Percentiles rank a stretch among this genome's conserved stretches.
phyloP scores from a whole-genome alignment of 2,329 filamentous ascomycete genomes.

The Calycina herbarum region DNA sequence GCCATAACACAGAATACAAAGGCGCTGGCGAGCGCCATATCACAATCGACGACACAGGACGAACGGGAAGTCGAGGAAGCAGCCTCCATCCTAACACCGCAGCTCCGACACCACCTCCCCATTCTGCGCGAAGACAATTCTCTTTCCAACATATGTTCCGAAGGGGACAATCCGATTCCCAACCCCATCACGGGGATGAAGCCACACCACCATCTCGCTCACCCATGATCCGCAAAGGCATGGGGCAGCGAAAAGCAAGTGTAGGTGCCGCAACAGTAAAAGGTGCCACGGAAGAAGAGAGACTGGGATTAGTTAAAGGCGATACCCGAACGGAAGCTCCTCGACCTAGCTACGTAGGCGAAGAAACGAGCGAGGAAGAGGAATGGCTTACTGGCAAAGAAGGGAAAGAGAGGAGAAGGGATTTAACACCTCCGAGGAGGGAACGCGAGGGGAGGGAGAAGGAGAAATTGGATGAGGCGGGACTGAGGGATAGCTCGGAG shows the following conservation, averaged over 20 bases:
- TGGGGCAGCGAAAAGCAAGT: conserved; percentile 44
- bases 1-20: conserved; percentile 39
- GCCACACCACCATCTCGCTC: conserved; percentile 33
- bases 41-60: conserved; percentile 44
- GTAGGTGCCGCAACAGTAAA: conserved; percentile 40
- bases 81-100: conserved; percentile 33
- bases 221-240: conserved; percentile 39
- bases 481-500: conserved; percentile 15
- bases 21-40: conserved; percentile 46
- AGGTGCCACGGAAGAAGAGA: conserved; percentile 76
- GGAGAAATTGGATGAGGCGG: conserved; percentile 8
- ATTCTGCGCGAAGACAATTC: conserved; percentile 73
- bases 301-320: conserved; percentile 77
- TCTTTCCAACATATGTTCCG: conserved; percentile 85
- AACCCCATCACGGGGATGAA: conserved; percentile 20
- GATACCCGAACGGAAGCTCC: conserved; percentile 46
- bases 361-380: conserved; percentile 26
- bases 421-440: conserved; percentile 26
- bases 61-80: conserved; percentile 25
- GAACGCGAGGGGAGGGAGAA: conserved; percentile 6
- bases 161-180: conserved; percentile 21
- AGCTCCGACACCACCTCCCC: conserved; percentile 59
- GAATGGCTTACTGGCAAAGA: conserved; percentile 17
- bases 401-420: conserved; percentile 11
- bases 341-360: conserved; percentile 25